Evolutionary conservation across 257 asterid genomes (phyloP).

Genomic region (Solanum peruvianum): DNA sequence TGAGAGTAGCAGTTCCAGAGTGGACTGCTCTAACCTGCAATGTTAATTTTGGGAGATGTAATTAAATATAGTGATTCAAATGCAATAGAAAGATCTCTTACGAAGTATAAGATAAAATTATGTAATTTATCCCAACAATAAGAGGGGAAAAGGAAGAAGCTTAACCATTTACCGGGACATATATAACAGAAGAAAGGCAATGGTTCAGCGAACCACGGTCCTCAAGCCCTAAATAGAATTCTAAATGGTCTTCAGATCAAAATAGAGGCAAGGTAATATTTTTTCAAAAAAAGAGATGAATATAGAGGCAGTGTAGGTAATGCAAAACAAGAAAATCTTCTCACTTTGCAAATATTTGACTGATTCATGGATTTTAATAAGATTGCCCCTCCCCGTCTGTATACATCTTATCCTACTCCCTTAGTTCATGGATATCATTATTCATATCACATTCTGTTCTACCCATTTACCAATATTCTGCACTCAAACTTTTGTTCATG

Average conservation of each 20-base stretch:
- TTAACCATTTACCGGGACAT: not conserved
- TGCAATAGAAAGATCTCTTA: not conserved
- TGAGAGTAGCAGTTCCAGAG: conserved; percentile 90
- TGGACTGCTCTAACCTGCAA: conserved; percentile 82
- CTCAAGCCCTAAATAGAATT: not conserved
- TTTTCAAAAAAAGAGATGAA: not conserved
- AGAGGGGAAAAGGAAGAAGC: not conserved
- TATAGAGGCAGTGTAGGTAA: not conserved
- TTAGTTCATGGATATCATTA: not conserved
- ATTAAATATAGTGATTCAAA: not conserved
- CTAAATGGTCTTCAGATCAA: not conserved
- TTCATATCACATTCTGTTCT: not conserved
- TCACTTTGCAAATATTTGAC: not conserved
- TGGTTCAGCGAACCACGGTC: not conserved
- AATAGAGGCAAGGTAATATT: not conserved
- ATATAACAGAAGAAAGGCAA: not conserved
- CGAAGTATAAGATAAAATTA: not conserved
- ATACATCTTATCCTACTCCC: not conserved
- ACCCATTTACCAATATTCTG: not conserved
- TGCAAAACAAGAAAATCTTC: not conserved
- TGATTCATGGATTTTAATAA: not conserved
- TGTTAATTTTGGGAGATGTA: not conserved
- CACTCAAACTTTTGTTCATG: not conserved
- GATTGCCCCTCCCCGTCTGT: not conserved
- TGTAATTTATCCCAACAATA: not conserved